Conservation (phyloP, 495 filamentous ascomycete species). For the Aspergillus nidulans region DNA sequence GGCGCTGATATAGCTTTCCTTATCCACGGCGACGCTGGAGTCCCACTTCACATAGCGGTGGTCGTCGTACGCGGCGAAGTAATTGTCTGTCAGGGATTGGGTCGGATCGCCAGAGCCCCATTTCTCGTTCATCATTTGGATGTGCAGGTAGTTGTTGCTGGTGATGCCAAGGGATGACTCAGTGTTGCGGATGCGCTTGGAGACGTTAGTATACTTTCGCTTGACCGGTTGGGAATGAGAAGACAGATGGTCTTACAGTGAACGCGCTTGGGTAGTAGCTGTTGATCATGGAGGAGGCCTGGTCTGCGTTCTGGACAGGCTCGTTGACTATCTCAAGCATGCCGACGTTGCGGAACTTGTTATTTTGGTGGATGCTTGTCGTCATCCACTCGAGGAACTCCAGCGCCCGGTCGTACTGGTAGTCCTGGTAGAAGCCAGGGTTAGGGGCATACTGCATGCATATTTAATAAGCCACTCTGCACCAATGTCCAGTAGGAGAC, state of each 20-base stretch:
- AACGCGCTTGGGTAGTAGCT: slow-evolving; percentile 49
- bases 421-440: slow-evolving; percentile 51
- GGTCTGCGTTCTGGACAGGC: slow-evolving; percentile 38
- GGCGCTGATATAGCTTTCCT: slow-evolving; percentile 41
- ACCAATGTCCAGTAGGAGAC: neutral
- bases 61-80: slow-evolving; percentile 48
- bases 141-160: slow-evolving; percentile 40
- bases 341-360: slow-evolving; percentile 52
- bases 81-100: slow-evolving; percentile 27
- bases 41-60: slow-evolving; percentile 55
- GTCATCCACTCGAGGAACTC: slow-evolving; percentile 58
- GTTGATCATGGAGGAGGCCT: slow-evolving; percentile 27
- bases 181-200: slow-evolving; percentile 42
- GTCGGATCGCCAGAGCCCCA: slow-evolving; percentile 51
- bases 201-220: neutral
- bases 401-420: slow-evolving; percentile 54
- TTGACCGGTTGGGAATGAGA: neutral
- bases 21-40: slow-evolving; percentile 31
- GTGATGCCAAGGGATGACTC: slow-evolving; percentile 33
- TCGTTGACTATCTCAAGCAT: slow-evolving; percentile 60
- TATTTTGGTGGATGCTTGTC: slow-evolving; percentile 48
- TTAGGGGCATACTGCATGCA: slow-evolving; percentile 21
- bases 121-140: slow-evolving; percentile 52
- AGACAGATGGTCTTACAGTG: slow-evolving; percentile 10
- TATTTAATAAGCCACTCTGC: neutral